Evolutionary conservation across 148 eudicot species (phyloP), one percentile per base, ranked within the genome.

Genomic region (Vaccinium macrocarpon): DNA sequence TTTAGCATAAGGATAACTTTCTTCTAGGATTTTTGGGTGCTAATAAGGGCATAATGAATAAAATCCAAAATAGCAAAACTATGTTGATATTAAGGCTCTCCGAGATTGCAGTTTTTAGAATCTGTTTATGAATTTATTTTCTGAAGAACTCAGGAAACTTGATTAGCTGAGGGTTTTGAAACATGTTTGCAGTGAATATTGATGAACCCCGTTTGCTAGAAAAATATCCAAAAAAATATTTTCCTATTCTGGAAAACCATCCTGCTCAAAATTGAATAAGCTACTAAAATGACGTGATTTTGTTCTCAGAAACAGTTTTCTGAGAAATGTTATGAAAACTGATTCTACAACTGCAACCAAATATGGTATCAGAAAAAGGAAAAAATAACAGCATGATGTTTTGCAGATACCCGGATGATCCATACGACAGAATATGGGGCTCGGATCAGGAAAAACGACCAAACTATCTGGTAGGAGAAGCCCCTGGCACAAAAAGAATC

Each of bases 381-480:
- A 62, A 82, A 25, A 18, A n/a, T 27, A 68, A 25, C 46, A 27
- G 70, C 23, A 68, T 76, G 66, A 75, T 21, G 32, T 81, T 86
- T 35, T 83, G 23, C 93, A 97, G 99, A 97, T 97, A 97, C 84
- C 99, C 99, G 14, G 98, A 95, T 86, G 99, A 97, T 87, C 98
- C 99, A 1, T 97, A 93, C 88, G 99, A 97, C 87, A 87, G 99
- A 51, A 91, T 95, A 88, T 97, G 99, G 99, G 94, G 87, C 80
- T 97, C 99, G 6, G 99, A 97, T 91, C 97, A 90, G n/a, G 94
- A 87, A 3, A 93, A 90, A 87, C 87, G 98, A 86, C 98, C 88
- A 70, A 97, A 97, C 84, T 95, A 87, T 87, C 92, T 97, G 1
- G 98, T 95, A 13, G 99, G 95, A 29, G 91, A 90, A 62, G 98